phyloP scores from a whole-genome alignment of 129 eudicot species.

The Centrapalus pauciflorus region DNA sequence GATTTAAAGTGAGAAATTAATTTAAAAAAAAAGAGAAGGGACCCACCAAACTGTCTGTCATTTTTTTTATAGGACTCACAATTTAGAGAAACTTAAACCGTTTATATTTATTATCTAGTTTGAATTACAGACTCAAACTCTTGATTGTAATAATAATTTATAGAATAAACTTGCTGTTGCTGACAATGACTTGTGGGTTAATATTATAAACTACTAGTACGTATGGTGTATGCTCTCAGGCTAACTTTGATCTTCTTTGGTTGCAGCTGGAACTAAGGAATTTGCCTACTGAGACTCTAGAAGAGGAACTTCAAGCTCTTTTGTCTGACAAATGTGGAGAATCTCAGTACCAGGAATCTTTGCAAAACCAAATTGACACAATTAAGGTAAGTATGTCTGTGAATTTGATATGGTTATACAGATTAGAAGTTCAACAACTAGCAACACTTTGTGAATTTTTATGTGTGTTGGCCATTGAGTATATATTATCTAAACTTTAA shows the following conservation, averaged over 20 bases:
- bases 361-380: constrained; percentile 53
- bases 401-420: neutral
- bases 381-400: constrained; percentile 42
- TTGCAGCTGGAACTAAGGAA: constrained; percentile 52
- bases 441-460: neutral
- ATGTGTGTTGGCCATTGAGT: neutral
- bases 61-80: too few species aligned
- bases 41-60: too few species aligned
- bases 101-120: too few species aligned
- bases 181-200: too few species aligned
- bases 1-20: too few species aligned
- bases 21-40: too few species aligned
- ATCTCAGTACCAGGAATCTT: constrained; percentile 57
- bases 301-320: constrained; percentile 71
- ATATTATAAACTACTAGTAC: too few species aligned
- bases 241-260: constrained; percentile 15
- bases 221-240: neutral
- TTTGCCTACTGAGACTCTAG: constrained; percentile 42
- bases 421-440: neutral
- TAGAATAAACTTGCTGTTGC: too few species aligned
- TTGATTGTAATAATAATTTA: too few species aligned
- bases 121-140: too few species aligned
- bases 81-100: too few species aligned
- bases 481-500: neutral
- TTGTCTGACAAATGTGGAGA: constrained; percentile 66